A percentile compares a stretch with the other conserved stretches of the same genome.
phyloP scores from a whole-genome alignment of 768 basidiomycete genomes.

The Termitomyces titanicus region DNA sequence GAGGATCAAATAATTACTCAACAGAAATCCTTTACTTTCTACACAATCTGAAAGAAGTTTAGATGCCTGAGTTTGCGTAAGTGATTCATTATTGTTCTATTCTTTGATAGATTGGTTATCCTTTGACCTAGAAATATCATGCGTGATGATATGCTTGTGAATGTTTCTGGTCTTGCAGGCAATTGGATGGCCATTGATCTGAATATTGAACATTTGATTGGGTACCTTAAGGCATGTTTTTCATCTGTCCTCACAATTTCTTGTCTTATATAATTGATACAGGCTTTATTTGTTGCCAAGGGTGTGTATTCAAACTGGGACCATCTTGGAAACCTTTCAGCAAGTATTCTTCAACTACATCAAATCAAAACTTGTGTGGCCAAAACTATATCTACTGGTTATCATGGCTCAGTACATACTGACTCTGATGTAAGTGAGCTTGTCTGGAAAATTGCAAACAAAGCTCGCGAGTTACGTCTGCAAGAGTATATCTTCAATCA shows the following conservation, averaged over 20 bases:
- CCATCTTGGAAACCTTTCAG: conserved; percentile 26
- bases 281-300: conserved; percentile 26
- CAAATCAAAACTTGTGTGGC: conserved; percentile 24
- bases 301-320: conserved; percentile 31
- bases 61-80: conserved; percentile 30
- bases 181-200: conserved; percentile 32
- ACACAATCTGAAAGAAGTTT: conserved; percentile 25
- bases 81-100: conserved; percentile 3
- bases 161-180: conserved; percentile 25
- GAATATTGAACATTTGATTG: conserved; percentile 35
- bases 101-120: background rate
- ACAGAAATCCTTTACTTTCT: conserved; percentile 27
- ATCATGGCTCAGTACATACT: conserved; percentile 24
- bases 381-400: conserved; percentile 14
- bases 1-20: conserved; percentile 28
- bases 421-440: conserved; percentile 11
- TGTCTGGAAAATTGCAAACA: conserved; percentile 20
- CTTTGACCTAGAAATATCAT: conserved; percentile 27
- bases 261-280: too few relatives aligned
- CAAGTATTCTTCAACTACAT: conserved; percentile 21
- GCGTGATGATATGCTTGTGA: conserved; percentile 31
- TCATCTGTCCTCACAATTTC: too few relatives aligned
- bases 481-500: conserved; percentile 1
- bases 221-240: conserved; percentile 28
- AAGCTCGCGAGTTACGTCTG: conserved; percentile 14